Base-by-base conservation (phyloP, 768 basidiomycete genomes). In the Mycena haematopus region DNA sequence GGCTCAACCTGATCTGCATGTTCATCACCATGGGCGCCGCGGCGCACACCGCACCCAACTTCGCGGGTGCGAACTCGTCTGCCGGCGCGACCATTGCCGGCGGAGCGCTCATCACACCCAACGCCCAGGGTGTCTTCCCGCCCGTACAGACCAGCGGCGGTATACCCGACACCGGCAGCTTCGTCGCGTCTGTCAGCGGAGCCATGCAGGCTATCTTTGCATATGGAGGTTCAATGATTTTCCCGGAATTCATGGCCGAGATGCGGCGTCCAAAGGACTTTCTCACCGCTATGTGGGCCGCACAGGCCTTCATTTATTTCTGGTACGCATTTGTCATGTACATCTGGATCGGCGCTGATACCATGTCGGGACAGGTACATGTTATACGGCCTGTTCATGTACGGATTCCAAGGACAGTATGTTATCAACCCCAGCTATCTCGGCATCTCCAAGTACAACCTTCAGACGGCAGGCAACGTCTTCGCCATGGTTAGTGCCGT, bases 1-100 rank as follows among this genome's bases (percentile, higher is more conserved):
- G 57, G 57, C 24, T 58, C 14, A 58, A 58, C 21, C 38, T 58
- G 49, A 58, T 58, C 47, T 58, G 57, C 38, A 58, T 58, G 57
- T 58, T 58, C 38, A 58, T 58, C 57, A 58, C 57, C 57, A 58
- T 58, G 57, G 57, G 57, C 27, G 49, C 57, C 47, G 57, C 57
- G 38, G 57, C 57, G 17, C 35, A 58, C 27, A 42, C 19, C 33
- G 25, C 57, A 25, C 57, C 57, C 2, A 58, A 58, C 38, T 58
- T 58, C 8, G 49, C 57, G 19, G 57, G 49, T 31, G 57, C 24
- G 21, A 19, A 19, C 7, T 14, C 15, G 36, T 50, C 57, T 14
- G 57, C 57, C 27, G 57, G 57, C 46, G 57, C 57, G 21, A 40
- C 22, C 47, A 51, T 58, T 31, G 57, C n/a, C 49, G 49, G 49